phyloP scores from a whole-genome alignment of 305 asterid genomes.

The Fraxinus baroniana region DNA sequence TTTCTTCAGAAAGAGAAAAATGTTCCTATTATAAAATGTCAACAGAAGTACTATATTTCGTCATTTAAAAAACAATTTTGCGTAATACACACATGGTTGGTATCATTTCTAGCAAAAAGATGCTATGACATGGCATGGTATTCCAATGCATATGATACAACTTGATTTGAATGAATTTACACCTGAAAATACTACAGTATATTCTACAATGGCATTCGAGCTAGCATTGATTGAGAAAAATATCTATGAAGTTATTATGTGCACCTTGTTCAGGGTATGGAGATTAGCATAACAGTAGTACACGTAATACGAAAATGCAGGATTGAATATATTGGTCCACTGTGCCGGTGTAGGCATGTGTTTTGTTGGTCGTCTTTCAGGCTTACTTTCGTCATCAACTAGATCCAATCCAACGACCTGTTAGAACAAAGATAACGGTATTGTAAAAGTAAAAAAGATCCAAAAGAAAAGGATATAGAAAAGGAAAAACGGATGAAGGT shows the following conservation, averaged over 20 bases:
- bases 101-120: not conserved
- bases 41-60: not conserved
- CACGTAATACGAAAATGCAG: conserved; percentile 87
- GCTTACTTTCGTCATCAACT: conserved; percentile 99
- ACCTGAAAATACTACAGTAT: not conserved
- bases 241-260: conserved; percentile 4
- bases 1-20: not conserved
- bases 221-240: not conserved
- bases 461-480: not conserved
- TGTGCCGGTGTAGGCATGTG: conserved; percentile 98
- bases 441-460: not conserved
- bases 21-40: not conserved
- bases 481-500: not conserved
- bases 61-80: not conserved
- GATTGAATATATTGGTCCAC: conserved; percentile 92
- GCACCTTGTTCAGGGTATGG: conserved; percentile 87
- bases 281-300: conserved; percentile 97
- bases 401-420: conserved; percentile 99
- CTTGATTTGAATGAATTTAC: not conserved
- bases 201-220: conserved; percentile 2
- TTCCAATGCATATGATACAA: not conserved
- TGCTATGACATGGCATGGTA: not conserved
- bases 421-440: conserved; percentile 23
- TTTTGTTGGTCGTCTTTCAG: conserved; percentile 97
- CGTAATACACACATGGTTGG: not conserved